Evolutionary conservation across 257 asterid species (phyloP), one percentile per base, ranked within the genome.

Genomic region (Thymus quinquecostatus): DNA sequence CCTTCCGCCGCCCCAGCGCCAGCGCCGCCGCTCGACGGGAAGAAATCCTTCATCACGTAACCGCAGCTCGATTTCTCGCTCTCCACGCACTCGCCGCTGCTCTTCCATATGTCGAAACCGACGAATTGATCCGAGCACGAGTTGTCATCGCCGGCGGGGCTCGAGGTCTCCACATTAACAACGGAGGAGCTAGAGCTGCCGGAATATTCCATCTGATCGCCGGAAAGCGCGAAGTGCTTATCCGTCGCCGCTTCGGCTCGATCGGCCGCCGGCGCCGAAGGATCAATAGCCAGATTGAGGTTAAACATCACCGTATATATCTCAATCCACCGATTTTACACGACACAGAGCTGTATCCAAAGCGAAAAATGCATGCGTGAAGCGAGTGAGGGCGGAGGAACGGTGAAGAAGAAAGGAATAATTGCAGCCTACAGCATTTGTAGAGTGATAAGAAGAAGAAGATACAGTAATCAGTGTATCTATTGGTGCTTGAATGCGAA

Each of bases 131-230:
- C 72, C 36, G 88, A 83, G 60, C 82, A 78, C 49, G 92, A 86
- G 80, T 86, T 87, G 21, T 86, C 97, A n/a, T 87, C 95, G 2
- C 90, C 91, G 80, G 86, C 92, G 66, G 87, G 79, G 85, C 93
- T 87, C 69, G 91, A 83, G 6, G 85, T 80, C 48, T 88, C 97
- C 73, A 81, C 86, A 72, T 90, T 86, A 51, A 86, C 93, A 33
- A 83, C 69, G 1, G 96, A 88, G 30, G 97, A 92, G 68, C 71
- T 90, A 28, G 97, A 92, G 79, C 95, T 87, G 60, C 92, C 95
- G 68, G 97, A 90, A 77, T 84, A 84, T 70, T 89, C 96, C 88
- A 84, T 68, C 60, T 85, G 91, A 40, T 79, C 81, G 29, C 79
- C 83, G 75, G 85, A 70, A 7, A 74, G 59, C 9, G 73, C 77